These are phyloP conservation scores for Hyaloscypha bicolor DNA, from an alignment of 495 filamentous ascomycete species.

Conservation along the genomic window DNA sequence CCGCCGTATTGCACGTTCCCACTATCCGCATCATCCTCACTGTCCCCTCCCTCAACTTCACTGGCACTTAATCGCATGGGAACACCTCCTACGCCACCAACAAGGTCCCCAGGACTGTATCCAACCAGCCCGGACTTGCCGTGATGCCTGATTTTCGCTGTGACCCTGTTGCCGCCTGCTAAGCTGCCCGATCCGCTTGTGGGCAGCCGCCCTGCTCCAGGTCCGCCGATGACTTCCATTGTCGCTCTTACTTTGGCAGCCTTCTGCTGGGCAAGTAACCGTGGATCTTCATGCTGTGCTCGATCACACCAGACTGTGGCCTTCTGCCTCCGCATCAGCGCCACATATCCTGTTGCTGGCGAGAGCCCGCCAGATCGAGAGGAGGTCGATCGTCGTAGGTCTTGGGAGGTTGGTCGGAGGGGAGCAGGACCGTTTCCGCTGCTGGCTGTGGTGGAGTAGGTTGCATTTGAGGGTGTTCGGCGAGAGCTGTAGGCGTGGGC, in stretches of 20 bases:
- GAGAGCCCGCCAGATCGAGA: conserved; percentile 63
- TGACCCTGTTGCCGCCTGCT: conserved; percentile 51
- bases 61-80: conserved; percentile 91
- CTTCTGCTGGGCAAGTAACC: conserved; percentile 74
- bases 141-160: conserved; percentile 82
- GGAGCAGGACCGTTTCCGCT: conserved; percentile 47
- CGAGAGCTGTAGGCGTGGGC: conserved; percentile 48
- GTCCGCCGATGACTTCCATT: conserved; percentile 69
- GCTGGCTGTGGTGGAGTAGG: conserved; percentile 68
- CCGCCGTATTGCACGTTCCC: conserved; percentile 49
- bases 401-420: conserved; percentile 54
- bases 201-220: conserved; percentile 24
- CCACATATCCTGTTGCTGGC: conserved; percentile 80
- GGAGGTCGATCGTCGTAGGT: conserved; percentile 75
- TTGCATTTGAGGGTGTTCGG: conserved; percentile 71
- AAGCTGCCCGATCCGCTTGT: conserved; percentile 28
- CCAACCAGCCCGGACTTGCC: conserved; percentile 69
- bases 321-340: conserved; percentile 92
- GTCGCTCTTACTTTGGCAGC: conserved; percentile 83
- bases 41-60: conserved; percentile 85
- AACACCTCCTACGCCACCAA: conserved; percentile 72
- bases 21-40: conserved; percentile 69
- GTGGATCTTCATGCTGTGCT: conserved; percentile 88
- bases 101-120: conserved; percentile 73
- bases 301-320: conserved; percentile 99